Evolutionary conservation across 768 basidiomycete genomes (phyloP).

Genomic region (Leucocoprinus sp.): DNA sequence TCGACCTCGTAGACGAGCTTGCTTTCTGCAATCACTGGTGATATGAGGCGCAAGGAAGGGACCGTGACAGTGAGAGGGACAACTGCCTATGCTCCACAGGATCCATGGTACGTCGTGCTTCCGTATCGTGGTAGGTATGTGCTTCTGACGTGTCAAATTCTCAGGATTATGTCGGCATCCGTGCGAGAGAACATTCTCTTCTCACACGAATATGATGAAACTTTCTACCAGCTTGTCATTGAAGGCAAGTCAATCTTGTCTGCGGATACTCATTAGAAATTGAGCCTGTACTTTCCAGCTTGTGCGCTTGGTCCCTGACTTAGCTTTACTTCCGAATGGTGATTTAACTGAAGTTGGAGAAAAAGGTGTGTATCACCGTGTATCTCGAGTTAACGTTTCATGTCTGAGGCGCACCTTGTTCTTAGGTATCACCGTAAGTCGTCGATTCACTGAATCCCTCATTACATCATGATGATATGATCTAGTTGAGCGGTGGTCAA

Average conservation of each 20-base stretch:
- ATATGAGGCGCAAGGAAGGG: constrained; percentile 75
- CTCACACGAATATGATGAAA: constrained; percentile 80
- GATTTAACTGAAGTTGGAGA: constrained; percentile 84
- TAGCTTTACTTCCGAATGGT: constrained; percentile 71
- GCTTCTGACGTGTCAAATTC: not conserved
- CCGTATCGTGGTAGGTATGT: not conserved
- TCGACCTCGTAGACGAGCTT: constrained; percentile 48
- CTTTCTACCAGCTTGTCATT: constrained; percentile 74
- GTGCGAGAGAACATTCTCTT: constrained; percentile 90
- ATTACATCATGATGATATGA: not conserved
- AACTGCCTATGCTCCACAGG: constrained; percentile 80
- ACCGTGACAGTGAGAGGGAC: constrained; percentile 59
- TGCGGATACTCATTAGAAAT: not conserved
- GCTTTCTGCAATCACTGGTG: constrained; percentile 75
- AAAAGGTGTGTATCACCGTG: constrained; percentile 43
- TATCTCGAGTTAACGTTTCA: not conserved
- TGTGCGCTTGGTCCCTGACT: constrained; percentile 81
- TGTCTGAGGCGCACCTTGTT: not conserved
- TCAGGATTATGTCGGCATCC: constrained; percentile 77
- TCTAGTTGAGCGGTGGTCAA: constrained; percentile 74
- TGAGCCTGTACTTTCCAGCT: constrained; percentile 29
- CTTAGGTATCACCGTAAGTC: constrained; percentile 48
- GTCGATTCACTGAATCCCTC: constrained; percentile 5
- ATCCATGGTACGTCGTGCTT: constrained; percentile 57
- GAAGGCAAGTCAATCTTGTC: constrained; percentile 43